A percentile compares a stretch with the other conserved stretches of the same genome.
These are phyloP conservation scores for Botrytis deweyae DNA, from an alignment of 2,329 filamentous ascomycete species.

Conservation along the genomic window DNA sequence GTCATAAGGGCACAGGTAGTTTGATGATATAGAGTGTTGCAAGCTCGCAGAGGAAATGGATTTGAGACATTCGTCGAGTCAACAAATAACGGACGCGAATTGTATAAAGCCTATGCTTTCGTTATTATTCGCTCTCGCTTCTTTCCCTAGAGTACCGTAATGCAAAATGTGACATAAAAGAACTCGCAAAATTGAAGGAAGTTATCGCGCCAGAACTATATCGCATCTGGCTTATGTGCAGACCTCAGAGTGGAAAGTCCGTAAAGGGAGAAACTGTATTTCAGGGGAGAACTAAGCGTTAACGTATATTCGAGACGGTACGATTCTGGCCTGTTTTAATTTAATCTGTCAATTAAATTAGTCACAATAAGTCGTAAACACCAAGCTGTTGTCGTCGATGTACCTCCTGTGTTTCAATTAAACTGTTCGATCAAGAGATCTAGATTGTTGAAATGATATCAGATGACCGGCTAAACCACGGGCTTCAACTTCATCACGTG, in stretches of 20 bases:
- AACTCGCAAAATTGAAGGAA: not conserved
- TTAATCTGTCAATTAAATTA: too few relatives aligned
- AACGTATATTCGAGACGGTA: not conserved
- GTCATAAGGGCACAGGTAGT: not conserved
- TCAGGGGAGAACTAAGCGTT: not conserved
- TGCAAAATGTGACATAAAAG: not conserved
- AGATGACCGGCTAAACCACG: constrained; percentile 2
- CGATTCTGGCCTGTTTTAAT: not conserved
- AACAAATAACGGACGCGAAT: not conserved
- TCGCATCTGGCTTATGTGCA: constrained; percentile 15
- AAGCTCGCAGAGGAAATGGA: constrained; percentile 13
- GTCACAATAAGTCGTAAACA: not conserved
- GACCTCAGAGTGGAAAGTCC: not conserved
- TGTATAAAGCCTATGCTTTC: constrained; percentile 7
- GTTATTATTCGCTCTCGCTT: not conserved
- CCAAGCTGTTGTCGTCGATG: not conserved
- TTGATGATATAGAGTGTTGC: not conserved
- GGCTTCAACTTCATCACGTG: not conserved
- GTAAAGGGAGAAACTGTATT: not conserved
- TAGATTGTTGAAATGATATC: not conserved
- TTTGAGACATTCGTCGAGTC: not conserved
- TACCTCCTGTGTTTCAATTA: not conserved
- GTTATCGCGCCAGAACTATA: not conserved
- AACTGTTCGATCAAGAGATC: not conserved
- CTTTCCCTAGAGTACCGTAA: not conserved